These are phyloP conservation scores for Leptosphaerulina australis DNA, from an alignment of 2,329 filamentous ascomycete genomes.

Conservation along the genomic window DNA sequence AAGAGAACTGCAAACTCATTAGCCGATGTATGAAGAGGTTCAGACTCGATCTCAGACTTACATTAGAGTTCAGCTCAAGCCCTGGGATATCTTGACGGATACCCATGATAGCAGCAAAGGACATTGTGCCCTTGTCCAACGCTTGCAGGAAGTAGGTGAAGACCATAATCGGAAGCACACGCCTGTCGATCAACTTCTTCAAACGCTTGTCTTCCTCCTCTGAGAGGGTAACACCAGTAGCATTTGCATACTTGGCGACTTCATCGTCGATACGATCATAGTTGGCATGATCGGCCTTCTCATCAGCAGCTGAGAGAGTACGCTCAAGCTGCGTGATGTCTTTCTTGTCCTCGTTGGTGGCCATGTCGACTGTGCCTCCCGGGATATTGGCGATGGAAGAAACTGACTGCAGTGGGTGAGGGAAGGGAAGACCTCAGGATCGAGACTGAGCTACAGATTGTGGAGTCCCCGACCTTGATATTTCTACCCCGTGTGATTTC, in stretches of 20 bases:
- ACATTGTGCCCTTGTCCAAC: conserved; percentile 71
- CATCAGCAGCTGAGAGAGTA: conserved; percentile 53
- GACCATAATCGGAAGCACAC: conserved; percentile 73
- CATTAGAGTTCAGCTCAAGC: conserved; percentile 35
- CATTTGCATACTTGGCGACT: conserved; percentile 70
- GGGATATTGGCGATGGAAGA: conserved; percentile 18
- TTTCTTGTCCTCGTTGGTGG: conserved; percentile 31
- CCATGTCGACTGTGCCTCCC: conserved; percentile 31
- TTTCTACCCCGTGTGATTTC: conserved; percentile 33
- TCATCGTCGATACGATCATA: conserved; percentile 70
- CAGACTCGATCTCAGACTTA: conserved; percentile 18
- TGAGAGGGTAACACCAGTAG: conserved; percentile 60
- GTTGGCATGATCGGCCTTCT: conserved; percentile 61
- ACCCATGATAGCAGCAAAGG: conserved; percentile 68
- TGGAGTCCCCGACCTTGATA: conserved; percentile 25
- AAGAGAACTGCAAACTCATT: conserved; percentile 61
- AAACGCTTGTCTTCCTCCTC: conserved; percentile 66
- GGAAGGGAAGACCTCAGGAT: conserved; percentile 21
- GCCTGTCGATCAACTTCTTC: conserved; percentile 68
- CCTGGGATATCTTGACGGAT: conserved; percentile 53
- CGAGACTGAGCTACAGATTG: conserved; percentile 25
- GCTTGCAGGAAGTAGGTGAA: conserved; percentile 73
- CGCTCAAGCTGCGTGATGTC: conserved; percentile 57
- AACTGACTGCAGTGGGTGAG: conserved; percentile 13
- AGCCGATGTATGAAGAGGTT: background rate